phyloP scores from a whole-genome alignment of 495 filamentous ascomycete species.

The Lepidopterella palustris region DNA sequence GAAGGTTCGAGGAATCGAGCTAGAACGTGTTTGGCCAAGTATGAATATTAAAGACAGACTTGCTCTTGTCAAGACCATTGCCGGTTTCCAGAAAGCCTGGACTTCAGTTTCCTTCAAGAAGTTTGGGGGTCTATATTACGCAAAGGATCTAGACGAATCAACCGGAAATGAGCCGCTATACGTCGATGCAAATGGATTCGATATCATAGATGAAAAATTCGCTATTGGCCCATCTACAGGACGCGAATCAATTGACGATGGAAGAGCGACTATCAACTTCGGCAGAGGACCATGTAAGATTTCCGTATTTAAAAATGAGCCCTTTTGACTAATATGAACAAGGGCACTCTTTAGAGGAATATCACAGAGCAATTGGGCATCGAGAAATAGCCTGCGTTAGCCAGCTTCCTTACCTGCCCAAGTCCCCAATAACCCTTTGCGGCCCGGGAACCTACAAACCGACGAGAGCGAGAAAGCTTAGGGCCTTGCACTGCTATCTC shows the following conservation, averaged over 20 bases:
- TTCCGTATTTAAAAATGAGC: not conserved
- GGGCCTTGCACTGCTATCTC: constrained; percentile 8
- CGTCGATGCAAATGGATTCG: constrained; percentile 5
- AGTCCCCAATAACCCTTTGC: constrained; percentile 16
- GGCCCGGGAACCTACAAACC: constrained; percentile 12
- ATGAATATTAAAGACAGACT: constrained; percentile 11
- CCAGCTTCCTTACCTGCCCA: constrained; percentile 9
- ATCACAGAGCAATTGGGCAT: constrained; percentile 14
- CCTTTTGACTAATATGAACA: constrained; percentile 10
- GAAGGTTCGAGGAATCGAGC: constrained; percentile 12
- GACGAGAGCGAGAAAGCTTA: constrained; percentile 7
- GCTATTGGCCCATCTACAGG: constrained; percentile 19
- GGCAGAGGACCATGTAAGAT: constrained; percentile 23
- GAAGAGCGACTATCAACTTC: constrained; percentile 8
- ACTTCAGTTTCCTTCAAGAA: constrained; percentile 5
- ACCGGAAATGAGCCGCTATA: constrained; percentile 2
- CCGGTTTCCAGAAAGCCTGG: constrained; percentile 10
- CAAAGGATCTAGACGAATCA: constrained; percentile 11
- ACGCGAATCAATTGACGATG: constrained; percentile 15
- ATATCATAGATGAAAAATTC: constrained; percentile 6
- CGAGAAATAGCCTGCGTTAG: constrained; percentile 8
- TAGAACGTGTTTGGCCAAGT: constrained; percentile 9
- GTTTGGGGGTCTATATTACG: constrained; percentile 20
- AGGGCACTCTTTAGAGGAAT: constrained; percentile 14
- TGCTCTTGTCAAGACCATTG: constrained; percentile 6